These are phyloP conservation scores for Kalanchoe fedtschenkoi DNA, from an alignment of 164 flowering plant genomes.

Conservation along the genomic window DNA sequence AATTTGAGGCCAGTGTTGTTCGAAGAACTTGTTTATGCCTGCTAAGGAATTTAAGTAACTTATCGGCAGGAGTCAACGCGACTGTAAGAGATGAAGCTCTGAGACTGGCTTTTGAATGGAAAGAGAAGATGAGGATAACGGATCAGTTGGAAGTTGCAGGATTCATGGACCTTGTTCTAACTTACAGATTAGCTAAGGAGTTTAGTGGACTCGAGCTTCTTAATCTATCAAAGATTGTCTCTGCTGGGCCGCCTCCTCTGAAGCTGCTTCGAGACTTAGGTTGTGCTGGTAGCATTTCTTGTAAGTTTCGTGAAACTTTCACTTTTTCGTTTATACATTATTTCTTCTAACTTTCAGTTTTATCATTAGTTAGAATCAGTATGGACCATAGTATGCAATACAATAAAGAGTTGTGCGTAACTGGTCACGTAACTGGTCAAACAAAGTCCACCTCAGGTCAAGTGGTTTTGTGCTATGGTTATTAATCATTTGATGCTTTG, in stretches of 20 bases:
- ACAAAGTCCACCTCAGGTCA: too few relatives aligned
- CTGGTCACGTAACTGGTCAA: too few relatives aligned
- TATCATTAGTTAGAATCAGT: background rate
- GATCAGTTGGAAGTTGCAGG: slow-evolving; percentile 16
- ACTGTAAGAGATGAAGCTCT: slow-evolving; percentile 16
- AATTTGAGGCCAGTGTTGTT: slow-evolving; percentile 5
- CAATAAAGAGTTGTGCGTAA: too few relatives aligned
- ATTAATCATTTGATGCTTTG: background rate
- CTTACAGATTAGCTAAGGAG: slow-evolving; percentile 13
- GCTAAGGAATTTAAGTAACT: slow-evolving; percentile 19
- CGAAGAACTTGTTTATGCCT: slow-evolving; percentile 21
- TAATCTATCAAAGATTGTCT: background rate
- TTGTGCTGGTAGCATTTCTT: slow-evolving; percentile 8
- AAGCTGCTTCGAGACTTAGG: slow-evolving; percentile 15
- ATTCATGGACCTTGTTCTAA: slow-evolving; percentile 20
- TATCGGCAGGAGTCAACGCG: slow-evolving; percentile 14
- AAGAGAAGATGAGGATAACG: background rate
- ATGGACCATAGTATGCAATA: too few relatives aligned
- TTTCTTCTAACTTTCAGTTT: background rate
- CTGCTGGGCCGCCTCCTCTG: slow-evolving; percentile 3
- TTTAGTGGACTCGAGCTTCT: slow-evolving; percentile 15
- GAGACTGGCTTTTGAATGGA: slow-evolving; percentile 21
- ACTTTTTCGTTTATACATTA: background rate
- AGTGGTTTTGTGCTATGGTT: background rate
- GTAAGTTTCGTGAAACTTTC: slow-evolving; percentile 6